Base-by-base conservation (phyloP, 2,329 filamentous ascomycete genomes). In the Exserohilum turcica region DNA sequence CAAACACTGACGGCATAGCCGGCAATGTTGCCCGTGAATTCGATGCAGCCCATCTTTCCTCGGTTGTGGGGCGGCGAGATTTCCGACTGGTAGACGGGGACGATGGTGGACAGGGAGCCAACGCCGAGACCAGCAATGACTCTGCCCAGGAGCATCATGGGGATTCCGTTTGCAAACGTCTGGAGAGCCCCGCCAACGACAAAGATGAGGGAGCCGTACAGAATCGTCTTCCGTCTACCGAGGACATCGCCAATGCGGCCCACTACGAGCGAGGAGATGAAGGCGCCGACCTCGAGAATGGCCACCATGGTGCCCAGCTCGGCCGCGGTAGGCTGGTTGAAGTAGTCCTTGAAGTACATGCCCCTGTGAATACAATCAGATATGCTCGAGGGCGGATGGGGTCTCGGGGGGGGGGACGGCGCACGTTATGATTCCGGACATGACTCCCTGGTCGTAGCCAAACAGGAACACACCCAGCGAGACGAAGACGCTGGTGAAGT, bases 281-380 rank as follows among this genome's bases (percentile, higher is more conserved):
- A 89, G 32, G 94, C 94, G 54, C 94, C 94, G 47, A 97, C 81
- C 77, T 97, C 93, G 54, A 99, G 84, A 66, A 99, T 97, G 62
- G 94, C 93, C 52, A 99, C 94, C 88, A 97, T 97, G 24, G 92
- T 97, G 54, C 93, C 94, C 54, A 99, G 87, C 73, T 96, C 86
- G 40, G 92, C 91, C 65, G 85, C 85, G 19, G 90, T 88, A 16
- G 94, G 94, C 66, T 97, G 86, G 67, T 92, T 82, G 77, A 99
- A 97, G 75, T 96, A 96, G 72, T 92, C 86, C 74, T 88, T 90
- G 74, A 99, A 99, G 74, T 89, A 90, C 8, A 86, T 83, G 59
- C 92, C 92, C 52, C 92, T 97, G 69, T 65, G 52, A 50, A 24
- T 32, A 48, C 46, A 63, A 64, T 70, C 61, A 74, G 69, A 66